Base-by-base conservation (phyloP, 2,329 filamentous ascomycete genomes). In the Xylaria sp. region DNA sequence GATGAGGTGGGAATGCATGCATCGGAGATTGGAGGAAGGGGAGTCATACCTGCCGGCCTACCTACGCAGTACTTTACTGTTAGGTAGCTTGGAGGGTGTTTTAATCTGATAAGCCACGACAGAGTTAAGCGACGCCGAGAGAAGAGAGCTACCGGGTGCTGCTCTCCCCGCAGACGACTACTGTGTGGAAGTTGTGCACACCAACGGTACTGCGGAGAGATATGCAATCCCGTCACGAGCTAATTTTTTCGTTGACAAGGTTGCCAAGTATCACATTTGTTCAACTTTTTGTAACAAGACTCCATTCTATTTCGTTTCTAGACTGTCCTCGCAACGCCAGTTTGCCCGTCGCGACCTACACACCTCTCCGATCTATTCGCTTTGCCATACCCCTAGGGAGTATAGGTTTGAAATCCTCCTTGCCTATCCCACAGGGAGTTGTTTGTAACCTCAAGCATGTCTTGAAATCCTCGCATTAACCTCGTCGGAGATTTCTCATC, bases 11-110 rank as follows among this genome's bases (percentile, higher is more conserved):
- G 48, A 55, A 60, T 61, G 25, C 59, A 25, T 68, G 66, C 67
- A 72, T 72, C 69, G 69, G 67, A 70, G 61, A 71, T 71, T 66
- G 66, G 10, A 69, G 62, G 39, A 31, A 25, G 58, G 41, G 18
- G 65, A 58, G 62, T 59, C 48, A 66, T 61, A 60, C 46, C 1
- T 52, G 28, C 25, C 50, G 31, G 13, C 10, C 50, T 28, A 48
- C 44, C n/a, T 48, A 20, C 18, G 28, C 4, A 9, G 7, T 48
- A n/a, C 57, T 58, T 64, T 65, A 68, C 61, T 61, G 34, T 37
- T 1, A 10, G 10, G 62, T 69, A 63, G 59, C 59, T 59, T 18
- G 67, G 67, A 63, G 55, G 63, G 54, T 54, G 59, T n/a, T 62
- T 46, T 51, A 57, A 67, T 67, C 60, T 65, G 65, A 67, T 65